Conservation (phyloP, 805 yeast genomes). For the Tetrapisispora pingtungensis region DNA sequence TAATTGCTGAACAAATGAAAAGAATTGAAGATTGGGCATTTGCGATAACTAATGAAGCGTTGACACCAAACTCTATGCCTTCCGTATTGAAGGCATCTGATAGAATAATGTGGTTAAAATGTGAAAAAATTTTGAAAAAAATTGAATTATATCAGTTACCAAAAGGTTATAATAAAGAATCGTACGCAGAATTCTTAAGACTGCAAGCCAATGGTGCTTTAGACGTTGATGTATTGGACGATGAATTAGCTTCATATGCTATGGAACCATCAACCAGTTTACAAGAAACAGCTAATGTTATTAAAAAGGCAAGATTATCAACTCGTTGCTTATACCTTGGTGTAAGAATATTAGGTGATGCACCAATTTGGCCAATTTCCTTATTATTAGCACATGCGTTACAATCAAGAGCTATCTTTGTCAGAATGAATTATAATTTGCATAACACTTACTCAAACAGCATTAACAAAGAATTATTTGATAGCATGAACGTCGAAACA, state of each 20-base stretch:
- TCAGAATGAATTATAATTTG: slow-evolving; percentile 3
- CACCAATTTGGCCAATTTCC: slow-evolving; percentile 81
- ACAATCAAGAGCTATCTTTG: slow-evolving; percentile 48
- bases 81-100: slow-evolving; percentile 36
- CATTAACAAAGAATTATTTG: background rate
- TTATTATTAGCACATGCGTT: slow-evolving; percentile 71
- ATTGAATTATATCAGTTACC: slow-evolving; percentile 51
- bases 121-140: slow-evolving; percentile 48
- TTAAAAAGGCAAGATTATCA: slow-evolving; percentile 41
- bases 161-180: slow-evolving; percentile 38
- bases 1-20: slow-evolving; percentile 51
- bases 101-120: slow-evolving; percentile 53
- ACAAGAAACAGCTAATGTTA: slow-evolving; percentile 38
- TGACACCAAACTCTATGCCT: slow-evolving; percentile 32
- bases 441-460: background rate
- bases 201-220: slow-evolving; percentile 51
- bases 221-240: slow-evolving; percentile 34
- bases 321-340: slow-evolving; percentile 57
- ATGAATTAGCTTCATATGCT: slow-evolving; percentile 40
- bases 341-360: slow-evolving; percentile 68
- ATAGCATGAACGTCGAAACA: slow-evolving; percentile 3
- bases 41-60: slow-evolving; percentile 31
- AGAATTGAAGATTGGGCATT: slow-evolving; percentile 41
- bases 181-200: slow-evolving; percentile 50
- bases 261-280: slow-evolving; percentile 34